Base-by-base conservation (phyloP, 164 flowering plant species). In the Echeveria elegans region DNA sequence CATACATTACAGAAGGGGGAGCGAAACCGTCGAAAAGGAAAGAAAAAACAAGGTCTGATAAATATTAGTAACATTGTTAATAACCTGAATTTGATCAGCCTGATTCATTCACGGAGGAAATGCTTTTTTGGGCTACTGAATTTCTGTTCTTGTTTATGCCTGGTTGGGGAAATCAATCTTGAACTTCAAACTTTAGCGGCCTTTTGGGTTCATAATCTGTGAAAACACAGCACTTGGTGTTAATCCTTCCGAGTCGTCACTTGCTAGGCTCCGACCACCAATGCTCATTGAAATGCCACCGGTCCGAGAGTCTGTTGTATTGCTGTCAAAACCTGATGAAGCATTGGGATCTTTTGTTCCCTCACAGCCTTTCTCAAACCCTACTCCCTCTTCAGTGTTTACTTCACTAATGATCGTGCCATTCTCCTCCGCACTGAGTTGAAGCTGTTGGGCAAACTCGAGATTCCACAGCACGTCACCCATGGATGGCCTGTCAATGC, bases 151-250 rank as follows among this genome's bases (percentile, higher is more conserved):
- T n/a, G n/a, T n/a, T n/a, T n/a, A n/a, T n/a, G n/a, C n/a, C n/a
- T n/a, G n/a, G n/a, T n/a, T n/a, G n/a, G n/a, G n/a, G n/a, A n/a
- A n/a, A n/a, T n/a, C n/a, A n/a, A n/a, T n/a, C n/a, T n/a, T 47
- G 52, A 47, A 47, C 16, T 47, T 47, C 52, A 47, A 19, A 47
- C 4, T 47, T 36, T 60, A 91, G 65, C 97, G 83, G 36, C 96
- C 97, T 76, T 86, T 87, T 0, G 96, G 96, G 74, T 91, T 87
- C 90, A 91, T 89, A 70, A 91, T 85, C 82, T 91, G 94, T 0
- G 97, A 91, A 76, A 91, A 91, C 40, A 91, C 94, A 15, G 88
- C 92, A 70, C 94, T 91, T 28, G 96, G 96, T 38, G 94, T 89
- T 72, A 89, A 72, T 67, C 96, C 92, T 64, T 87, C 92, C 6